phyloP scores from a whole-genome alignment of 2,329 filamentous ascomycete genomes.

The Septoria linicola region DNA sequence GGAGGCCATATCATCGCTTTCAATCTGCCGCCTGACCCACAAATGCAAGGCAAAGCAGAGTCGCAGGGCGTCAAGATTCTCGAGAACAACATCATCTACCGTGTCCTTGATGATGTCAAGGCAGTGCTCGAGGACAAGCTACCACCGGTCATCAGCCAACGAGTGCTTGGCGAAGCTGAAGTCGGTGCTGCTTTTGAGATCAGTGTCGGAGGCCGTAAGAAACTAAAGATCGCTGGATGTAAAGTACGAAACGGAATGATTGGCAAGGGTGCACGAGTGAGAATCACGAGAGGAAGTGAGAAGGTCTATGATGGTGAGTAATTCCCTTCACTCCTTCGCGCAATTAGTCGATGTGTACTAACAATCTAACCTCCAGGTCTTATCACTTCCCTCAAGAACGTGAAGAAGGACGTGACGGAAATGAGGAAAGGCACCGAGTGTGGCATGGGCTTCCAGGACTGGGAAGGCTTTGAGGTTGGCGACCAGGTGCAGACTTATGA shows the following conservation, averaged over 20 bases:
- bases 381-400: conserved; percentile 79
- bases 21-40: conserved; percentile 68
- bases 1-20: conserved; percentile 80
- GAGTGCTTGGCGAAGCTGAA: conserved; percentile 84
- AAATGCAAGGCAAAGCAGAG: conserved; percentile 67
- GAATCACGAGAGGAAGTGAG: conserved; percentile 67
- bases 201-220: conserved; percentile 68
- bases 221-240: conserved; percentile 78
- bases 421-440: conserved; percentile 94
- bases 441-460: conserved; percentile 79
- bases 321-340: neutral
- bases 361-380: conserved; percentile 56
- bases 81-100: conserved; percentile 84
- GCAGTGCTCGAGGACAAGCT: conserved; percentile 68
- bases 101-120: conserved; percentile 71
- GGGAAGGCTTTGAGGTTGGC: conserved; percentile 73
- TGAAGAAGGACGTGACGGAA: conserved; percentile 86
- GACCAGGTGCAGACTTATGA: conserved; percentile 89
- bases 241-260: conserved; percentile 80
- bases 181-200: conserved; percentile 81
- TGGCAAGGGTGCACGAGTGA: conserved; percentile 61
- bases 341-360: conserved; percentile 9
- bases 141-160: conserved; percentile 62
- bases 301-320: conserved; percentile 77
- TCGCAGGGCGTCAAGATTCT: conserved; percentile 71